These are phyloP conservation scores for Pseudohalonectria lignicola DNA, from an alignment of 2,329 filamentous ascomycete species.

Conservation along the genomic window DNA sequence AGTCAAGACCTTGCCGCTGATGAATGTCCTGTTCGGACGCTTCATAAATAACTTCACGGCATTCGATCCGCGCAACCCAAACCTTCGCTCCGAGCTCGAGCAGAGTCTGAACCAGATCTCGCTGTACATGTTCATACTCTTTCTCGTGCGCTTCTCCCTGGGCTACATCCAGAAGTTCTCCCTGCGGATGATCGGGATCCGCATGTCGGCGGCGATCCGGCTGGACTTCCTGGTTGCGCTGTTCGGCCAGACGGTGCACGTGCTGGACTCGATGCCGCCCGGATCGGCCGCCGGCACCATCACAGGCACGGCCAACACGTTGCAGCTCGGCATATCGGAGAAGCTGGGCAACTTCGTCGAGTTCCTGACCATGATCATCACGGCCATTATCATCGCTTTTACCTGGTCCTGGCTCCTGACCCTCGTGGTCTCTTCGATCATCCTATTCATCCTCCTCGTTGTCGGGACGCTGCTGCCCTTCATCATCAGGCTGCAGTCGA, in stretches of 20 bases:
- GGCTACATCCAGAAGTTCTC: slow-evolving; percentile 45
- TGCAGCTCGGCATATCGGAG: slow-evolving; percentile 56
- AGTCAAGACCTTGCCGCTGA: slow-evolving; percentile 40
- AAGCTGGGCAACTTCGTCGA: slow-evolving; percentile 50
- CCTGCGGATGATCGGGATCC: slow-evolving; percentile 51
- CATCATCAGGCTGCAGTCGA: slow-evolving; percentile 39
- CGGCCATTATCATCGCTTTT: slow-evolving; percentile 44
- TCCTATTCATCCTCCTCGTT: slow-evolving; percentile 43
- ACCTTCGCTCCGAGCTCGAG: slow-evolving; percentile 20
- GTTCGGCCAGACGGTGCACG: slow-evolving; percentile 54
- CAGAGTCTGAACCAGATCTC: slow-evolving; percentile 30
- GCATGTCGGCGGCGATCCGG: slow-evolving; percentile 49
- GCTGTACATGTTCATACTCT: slow-evolving; percentile 61
- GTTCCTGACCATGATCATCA: slow-evolving; percentile 37
- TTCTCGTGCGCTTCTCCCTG: slow-evolving; percentile 52
- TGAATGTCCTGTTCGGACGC: slow-evolving; percentile 48
- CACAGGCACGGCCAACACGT: slow-evolving; percentile 49
- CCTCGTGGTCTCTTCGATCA: slow-evolving; percentile 43
- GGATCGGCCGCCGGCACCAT: slow-evolving; percentile 53
- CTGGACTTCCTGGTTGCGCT: slow-evolving; percentile 53
- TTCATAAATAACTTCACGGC: slow-evolving; percentile 37
- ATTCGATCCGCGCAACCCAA: slow-evolving; percentile 10
- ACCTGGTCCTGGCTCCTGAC: slow-evolving; percentile 47
- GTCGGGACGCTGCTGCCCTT: slow-evolving; percentile 40
- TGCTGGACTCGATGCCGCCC: slow-evolving; percentile 54